Base-by-base conservation (phyloP, 441 rosid genomes). In the Mallotus repandus region DNA sequence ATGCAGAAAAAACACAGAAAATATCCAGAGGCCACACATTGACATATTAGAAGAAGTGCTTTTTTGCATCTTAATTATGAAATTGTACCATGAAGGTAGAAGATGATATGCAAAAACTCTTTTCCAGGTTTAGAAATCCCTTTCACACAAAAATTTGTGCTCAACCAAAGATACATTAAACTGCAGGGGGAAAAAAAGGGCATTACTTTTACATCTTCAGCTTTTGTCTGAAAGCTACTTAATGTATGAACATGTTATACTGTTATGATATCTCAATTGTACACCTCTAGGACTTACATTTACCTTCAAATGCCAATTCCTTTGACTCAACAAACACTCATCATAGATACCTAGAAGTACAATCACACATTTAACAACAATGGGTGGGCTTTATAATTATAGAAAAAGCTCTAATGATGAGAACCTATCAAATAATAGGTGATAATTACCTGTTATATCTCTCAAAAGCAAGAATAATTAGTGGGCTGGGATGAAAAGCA, bases 401-500 rank as follows among this genome's bases (percentile, higher is more conserved):
- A 63, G 16, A 12, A 19, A 32, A 45, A 14, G 66, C 35, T 73
- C 46, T 35, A 45, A 53, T 25, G 19, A 32, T 45, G 65, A 70
- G 45, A 65, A 58, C 70, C 43, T 25, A 2, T 4, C 61, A 63
- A 48, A 55, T 43, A 48, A 19, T 10, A 66, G 46, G 77, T 70
- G 53, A 55, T 50, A 58, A 63, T 69, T 77, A 92, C 97, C 93
- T 77, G 60, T 74, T 84, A 79, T 91, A 87, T 84, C 98, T 84
- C 79, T 94, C 97, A 55, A 94, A 94, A 0, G 86, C 93, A 50
- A 94, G 92, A 69, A 91, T 93, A 73, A 91, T 76, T 48, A 89
- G 81, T 0, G 97, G 97, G 77, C 97, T 94, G 7, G 96, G 99
- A 75, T 89, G 98, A 76, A 88, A 94, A 48, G 98, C 97, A 21